Evolutionary conservation across 2,329 filamentous ascomycete species (phyloP).

Genomic region (Canariomyces notabilis): DNA sequence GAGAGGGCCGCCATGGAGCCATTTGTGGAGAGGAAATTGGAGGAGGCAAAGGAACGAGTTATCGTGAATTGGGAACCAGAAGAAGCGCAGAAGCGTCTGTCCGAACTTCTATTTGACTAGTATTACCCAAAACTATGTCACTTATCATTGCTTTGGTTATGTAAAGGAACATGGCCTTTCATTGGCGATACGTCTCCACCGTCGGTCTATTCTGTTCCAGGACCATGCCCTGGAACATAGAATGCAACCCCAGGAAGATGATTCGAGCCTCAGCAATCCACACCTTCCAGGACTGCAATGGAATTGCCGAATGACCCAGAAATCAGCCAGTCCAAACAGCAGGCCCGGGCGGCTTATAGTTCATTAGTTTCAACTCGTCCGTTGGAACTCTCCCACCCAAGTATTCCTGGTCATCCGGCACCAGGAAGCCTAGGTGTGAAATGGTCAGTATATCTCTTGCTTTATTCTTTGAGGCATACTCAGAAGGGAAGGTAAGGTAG

Average conservation of each 20-base stretch:
- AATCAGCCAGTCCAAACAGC: conserved; percentile 10
- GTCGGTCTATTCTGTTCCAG: too few species aligned
- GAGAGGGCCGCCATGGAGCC: conserved; percentile 28
- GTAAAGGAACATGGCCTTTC: too few species aligned
- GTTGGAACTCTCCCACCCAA: background rate
- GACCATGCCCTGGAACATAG: too few species aligned
- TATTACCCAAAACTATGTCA: too few species aligned
- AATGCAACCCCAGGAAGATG: too few species aligned
- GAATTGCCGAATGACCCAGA: background rate
- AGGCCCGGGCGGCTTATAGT: conserved; percentile 10
- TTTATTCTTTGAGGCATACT: background rate
- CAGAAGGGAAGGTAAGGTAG: too few species aligned
- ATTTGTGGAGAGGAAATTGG: conserved; percentile 31
- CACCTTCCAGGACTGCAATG: too few species aligned
- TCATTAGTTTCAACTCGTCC: conserved; percentile 8
- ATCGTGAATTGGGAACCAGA: conserved; percentile 26
- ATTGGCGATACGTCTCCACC: too few species aligned
- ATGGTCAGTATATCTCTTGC: too few species aligned
- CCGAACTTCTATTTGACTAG: conserved; percentile 4
- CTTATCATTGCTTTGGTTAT: too few species aligned
- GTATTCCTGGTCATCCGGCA: conserved; percentile 4
- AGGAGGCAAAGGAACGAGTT: conserved; percentile 23
- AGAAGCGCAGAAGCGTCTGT: conserved; percentile 17
- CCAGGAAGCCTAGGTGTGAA: background rate
- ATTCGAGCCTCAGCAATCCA: too few species aligned